Conservation (phyloP, 202 grass and related monocot genomes). For the Setaria italica region DNA sequence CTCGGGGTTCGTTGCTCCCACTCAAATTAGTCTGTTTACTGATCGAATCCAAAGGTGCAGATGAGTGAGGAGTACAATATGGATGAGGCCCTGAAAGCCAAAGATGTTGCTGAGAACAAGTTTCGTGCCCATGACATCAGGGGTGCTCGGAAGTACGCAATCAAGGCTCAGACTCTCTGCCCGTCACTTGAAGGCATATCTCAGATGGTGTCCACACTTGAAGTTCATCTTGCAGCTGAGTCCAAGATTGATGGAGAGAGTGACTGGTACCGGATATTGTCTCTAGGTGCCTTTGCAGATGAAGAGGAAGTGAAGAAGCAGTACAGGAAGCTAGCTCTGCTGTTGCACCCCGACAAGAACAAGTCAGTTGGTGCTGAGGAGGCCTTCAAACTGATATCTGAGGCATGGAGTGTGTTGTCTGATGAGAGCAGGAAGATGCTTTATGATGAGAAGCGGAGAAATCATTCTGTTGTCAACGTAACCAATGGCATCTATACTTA, state of each 20-base stretch:
- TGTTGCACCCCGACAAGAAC: constrained; percentile 93
- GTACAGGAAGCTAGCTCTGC: constrained; percentile 79
- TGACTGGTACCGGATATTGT: constrained; percentile 89
- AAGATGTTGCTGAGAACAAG: constrained; percentile 73
- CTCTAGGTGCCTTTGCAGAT: constrained; percentile 61
- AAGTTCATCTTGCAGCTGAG: constrained; percentile 84
- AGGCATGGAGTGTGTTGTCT: constrained; percentile 82
- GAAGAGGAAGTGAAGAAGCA: constrained; percentile 96
- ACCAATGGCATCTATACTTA: constrained; percentile 67
- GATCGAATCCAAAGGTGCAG: constrained; percentile 34
- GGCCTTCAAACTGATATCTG: constrained; percentile 88
- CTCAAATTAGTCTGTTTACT: constrained; percentile 34
- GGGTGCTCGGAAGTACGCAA: constrained; percentile 75
- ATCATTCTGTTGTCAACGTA: constrained; percentile 59
- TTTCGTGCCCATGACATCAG: constrained; percentile 66
- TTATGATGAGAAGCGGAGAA: constrained; percentile 76
- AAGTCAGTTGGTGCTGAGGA: constrained; percentile 84
- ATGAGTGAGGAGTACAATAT: constrained; percentile 66
- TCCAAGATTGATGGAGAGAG: constrained; percentile 67
- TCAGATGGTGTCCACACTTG: constrained; percentile 82
- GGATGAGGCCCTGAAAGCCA: constrained; percentile 79
- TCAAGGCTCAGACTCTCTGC: constrained; percentile 83
- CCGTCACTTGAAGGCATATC: constrained; percentile 79
- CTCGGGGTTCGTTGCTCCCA: constrained; percentile 9
- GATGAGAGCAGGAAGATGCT: constrained; percentile 62